Percentiles rank a stretch among this genome's conserved stretches.
Evolutionary conservation across 1,139 yeast species (phyloP).

Genomic region (Zhuliangozyma blackwelliae): DNA sequence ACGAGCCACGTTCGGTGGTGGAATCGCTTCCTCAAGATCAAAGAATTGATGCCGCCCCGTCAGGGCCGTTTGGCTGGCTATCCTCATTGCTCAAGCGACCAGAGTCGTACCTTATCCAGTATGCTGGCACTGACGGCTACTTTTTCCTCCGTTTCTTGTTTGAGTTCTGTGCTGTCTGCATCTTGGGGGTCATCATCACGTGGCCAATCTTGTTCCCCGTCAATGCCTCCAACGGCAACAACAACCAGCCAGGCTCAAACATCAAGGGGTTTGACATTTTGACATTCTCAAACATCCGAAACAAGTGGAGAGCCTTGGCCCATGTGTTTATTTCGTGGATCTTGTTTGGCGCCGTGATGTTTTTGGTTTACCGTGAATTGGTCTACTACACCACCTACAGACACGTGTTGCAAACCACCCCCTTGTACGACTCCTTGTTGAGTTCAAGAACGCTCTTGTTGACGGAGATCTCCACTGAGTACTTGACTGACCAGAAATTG

Average conservation of each 20-base stretch:
- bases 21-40: slow-evolving; percentile 36
- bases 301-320: slow-evolving; percentile 61
- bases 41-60: slow-evolving; percentile 53
- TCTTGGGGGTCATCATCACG: slow-evolving; percentile 59
- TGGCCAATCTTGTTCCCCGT: slow-evolving; percentile 85
- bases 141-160: slow-evolving; percentile 76
- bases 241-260: slow-evolving; percentile 22
- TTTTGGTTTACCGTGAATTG: slow-evolving; percentile 66
- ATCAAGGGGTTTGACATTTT: slow-evolving; percentile 52
- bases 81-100: slow-evolving; percentile 48
- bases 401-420: slow-evolving; percentile 66
- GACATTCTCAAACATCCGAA: slow-evolving; percentile 58
- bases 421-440: slow-evolving; percentile 61
- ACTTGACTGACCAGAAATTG: slow-evolving; percentile 48
- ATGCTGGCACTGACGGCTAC: slow-evolving; percentile 85
- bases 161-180: slow-evolving; percentile 53
- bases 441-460: slow-evolving; percentile 66
- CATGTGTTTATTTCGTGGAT: slow-evolving; percentile 72
- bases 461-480: slow-evolving; percentile 54
- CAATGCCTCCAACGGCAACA: slow-evolving; percentile 74
- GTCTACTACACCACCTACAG: slow-evolving; percentile 63
- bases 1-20: slow-evolving; percentile 72
- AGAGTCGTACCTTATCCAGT: slow-evolving; percentile 68
- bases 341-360: slow-evolving; percentile 55
- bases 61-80: slow-evolving; percentile 56